phyloP scores from a whole-genome alignment of 257 asterid species.

The Solanum sitiens region DNA sequence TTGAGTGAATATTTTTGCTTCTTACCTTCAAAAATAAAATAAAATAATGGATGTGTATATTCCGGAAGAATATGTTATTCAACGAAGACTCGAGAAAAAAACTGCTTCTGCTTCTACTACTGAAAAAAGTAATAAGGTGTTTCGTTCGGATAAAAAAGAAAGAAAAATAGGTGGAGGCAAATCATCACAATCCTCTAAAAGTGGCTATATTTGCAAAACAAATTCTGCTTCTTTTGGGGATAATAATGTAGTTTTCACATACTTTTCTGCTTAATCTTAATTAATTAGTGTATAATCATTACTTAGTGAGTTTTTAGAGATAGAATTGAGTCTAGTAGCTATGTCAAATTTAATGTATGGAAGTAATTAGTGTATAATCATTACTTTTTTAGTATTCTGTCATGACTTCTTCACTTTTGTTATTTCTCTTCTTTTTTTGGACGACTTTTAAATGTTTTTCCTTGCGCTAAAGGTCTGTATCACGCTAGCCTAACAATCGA shows the following conservation, averaged over 20 bases:
- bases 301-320: not conserved
- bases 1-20: not conserved
- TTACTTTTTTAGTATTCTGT: not conserved
- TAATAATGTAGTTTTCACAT: conserved; percentile 3
- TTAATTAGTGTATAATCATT: not conserved
- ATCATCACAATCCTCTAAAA: not conserved
- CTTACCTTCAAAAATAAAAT: too few species aligned
- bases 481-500: too few species aligned
- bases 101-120: not conserved
- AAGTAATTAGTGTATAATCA: not conserved
- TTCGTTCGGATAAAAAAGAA: not conserved
- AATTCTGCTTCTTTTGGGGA: not conserved
- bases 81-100: conserved; percentile 29
- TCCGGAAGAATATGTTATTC: conserved; percentile 26
- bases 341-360: not conserved
- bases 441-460: too few species aligned
- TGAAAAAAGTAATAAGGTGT: not conserved
- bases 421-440: too few species aligned
- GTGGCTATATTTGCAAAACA: not conserved
- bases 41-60: conserved; percentile 32
- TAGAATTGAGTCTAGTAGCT: not conserved
- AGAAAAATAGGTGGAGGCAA: not conserved
- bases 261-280: conserved; percentile 20
- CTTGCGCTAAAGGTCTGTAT: too few species aligned
- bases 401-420: not conserved